phyloP scores from a whole-genome alignment of 75 land plant genomes.

The Pseudotsuga menziesii region DNA sequence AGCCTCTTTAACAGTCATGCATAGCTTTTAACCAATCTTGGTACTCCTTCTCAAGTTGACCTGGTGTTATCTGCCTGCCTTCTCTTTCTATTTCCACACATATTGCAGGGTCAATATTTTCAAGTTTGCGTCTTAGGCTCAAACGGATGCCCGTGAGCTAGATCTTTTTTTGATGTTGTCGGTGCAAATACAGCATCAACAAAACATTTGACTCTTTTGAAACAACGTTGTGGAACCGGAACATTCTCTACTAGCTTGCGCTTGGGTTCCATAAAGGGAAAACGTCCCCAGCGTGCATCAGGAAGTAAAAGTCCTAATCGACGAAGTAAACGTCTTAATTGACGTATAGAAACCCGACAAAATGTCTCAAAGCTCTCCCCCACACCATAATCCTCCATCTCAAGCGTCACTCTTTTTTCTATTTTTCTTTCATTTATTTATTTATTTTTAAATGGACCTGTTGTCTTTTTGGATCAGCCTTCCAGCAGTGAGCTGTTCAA shows the following conservation, averaged over 20 bases:
- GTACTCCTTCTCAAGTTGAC: conserved; percentile 46
- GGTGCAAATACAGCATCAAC: conserved; percentile 75
- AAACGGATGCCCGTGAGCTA: conserved; percentile 44
- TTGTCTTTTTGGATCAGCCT: no score
- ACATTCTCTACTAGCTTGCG: conserved; percentile 34
- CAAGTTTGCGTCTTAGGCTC: conserved; percentile 30
- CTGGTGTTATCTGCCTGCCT: conserved; percentile 19
- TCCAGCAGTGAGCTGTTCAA: no score
- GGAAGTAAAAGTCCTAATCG: no score
- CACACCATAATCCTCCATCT: conserved; percentile 18
- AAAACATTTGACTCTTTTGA: conserved; percentile 65
- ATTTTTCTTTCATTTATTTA: no score
- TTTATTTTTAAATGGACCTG: no score
- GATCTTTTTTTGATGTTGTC: conserved; percentile 61
- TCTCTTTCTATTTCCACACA: no score
- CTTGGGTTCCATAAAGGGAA: conserved; percentile 79
- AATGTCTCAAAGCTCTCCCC: conserved; percentile 34
- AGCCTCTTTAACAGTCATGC: no score
- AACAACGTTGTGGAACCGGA: conserved; percentile 38
- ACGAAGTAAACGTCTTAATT: conserved; percentile 69
- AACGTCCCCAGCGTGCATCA: conserved; percentile 66
- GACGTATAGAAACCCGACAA: conserved; percentile 51
- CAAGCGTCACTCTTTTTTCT: conserved; percentile 33
- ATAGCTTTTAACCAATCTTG: conserved; percentile 51
- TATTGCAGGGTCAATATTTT: conserved; percentile 21